Conservation (phyloP, 1,284 basidiomycete genomes). For the Rhodotorula sp. region DNA sequence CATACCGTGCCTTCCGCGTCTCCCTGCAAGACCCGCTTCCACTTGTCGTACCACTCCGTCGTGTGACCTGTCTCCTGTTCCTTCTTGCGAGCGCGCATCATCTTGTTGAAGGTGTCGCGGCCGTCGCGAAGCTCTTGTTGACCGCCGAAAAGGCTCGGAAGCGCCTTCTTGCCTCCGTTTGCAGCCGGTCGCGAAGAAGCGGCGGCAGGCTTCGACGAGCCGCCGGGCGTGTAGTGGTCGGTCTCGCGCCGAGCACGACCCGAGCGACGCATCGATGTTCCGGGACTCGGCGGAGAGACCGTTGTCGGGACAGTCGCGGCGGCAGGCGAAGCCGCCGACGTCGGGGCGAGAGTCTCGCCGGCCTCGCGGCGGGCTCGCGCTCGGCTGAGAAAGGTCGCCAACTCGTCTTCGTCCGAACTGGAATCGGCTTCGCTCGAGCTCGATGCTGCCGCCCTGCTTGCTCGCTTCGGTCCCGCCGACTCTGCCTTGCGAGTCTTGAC, state of each 20-base stretch:
- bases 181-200: background rate
- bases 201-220: background rate
- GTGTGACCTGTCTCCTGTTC: constrained; percentile 10
- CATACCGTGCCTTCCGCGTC: background rate
- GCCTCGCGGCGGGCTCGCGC: constrained; percentile 14
- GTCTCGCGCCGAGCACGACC: constrained; percentile 2
- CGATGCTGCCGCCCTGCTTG: background rate
- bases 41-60: background rate
- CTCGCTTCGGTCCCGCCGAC: too few relatives aligned
- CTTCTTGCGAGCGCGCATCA: constrained; percentile 9
- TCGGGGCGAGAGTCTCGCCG: background rate
- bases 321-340: background rate
- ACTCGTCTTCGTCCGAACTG: constrained; percentile 21
- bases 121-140: too few relatives aligned
- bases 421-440: background rate
- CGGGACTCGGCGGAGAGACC: constrained; percentile 11
- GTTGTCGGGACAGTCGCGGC: constrained; percentile 16
- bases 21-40: background rate
- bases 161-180: background rate
- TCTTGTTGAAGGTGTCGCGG: background rate
- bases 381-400: background rate
- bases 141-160: background rate
- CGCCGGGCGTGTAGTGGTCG: constrained; percentile 6
- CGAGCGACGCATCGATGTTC: constrained; percentile 4
- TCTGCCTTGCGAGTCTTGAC: background rate